Evolutionary conservation across 163 green algal genomes (phyloP).

Genomic region (Volvox carteri): DNA sequence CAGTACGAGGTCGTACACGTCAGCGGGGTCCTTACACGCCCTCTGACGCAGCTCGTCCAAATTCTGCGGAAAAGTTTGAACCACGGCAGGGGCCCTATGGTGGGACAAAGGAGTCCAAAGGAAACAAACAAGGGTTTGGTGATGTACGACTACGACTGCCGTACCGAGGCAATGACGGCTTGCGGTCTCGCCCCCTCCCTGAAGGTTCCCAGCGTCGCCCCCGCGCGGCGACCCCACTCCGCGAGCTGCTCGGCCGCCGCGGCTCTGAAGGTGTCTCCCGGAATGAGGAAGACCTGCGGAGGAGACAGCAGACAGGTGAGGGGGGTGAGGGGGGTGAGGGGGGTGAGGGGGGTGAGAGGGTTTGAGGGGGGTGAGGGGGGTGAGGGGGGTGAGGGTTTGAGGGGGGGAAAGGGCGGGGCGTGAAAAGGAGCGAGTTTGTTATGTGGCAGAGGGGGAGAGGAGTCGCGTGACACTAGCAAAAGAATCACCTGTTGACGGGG

Average conservation of each 20-base stretch:
- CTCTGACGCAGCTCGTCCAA: conserved; percentile 59
- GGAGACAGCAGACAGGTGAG: background rate
- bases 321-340: background rate
- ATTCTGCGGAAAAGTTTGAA: no score
- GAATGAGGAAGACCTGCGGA: conserved; percentile 77
- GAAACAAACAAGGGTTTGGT: no score
- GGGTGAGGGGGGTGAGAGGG: no score
- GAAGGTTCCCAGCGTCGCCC: conserved; percentile 76
- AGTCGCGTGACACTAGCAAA: no score
- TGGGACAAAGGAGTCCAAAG: no score
- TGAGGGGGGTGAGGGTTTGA: no score
- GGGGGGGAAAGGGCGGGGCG: no score
- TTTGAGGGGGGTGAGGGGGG: no score
- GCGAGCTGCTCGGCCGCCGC: conserved; percentile 95
- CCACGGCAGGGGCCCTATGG: no score
- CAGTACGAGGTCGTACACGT: conserved; percentile 87
- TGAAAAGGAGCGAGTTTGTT: no score
- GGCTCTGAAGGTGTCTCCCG: conserved; percentile 98
- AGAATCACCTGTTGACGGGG: no score
- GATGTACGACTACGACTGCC: no score
- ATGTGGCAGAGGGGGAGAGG: background rate
- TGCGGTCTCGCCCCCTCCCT: conserved; percentile 69
- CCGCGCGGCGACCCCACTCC: conserved; percentile 87
- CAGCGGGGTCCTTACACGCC: conserved; percentile 29
- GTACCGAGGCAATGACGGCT: conserved; percentile 60